Conservation (phyloP, 2,329 filamentous ascomycete species). For the Thermoascus crustaceus region DNA sequence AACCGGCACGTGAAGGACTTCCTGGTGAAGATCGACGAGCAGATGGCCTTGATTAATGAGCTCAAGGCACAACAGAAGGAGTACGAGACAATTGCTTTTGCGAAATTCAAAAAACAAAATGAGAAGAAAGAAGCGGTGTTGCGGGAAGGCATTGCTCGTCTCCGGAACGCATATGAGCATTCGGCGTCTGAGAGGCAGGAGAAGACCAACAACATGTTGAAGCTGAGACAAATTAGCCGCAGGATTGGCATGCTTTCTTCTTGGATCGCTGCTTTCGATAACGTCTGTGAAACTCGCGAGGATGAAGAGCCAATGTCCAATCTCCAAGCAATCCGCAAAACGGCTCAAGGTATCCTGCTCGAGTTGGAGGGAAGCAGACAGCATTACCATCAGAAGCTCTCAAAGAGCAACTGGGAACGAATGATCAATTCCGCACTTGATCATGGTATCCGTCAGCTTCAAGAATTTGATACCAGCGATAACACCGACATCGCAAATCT, state of each 20-base stretch:
- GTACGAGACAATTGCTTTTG: slow-evolving; percentile 69
- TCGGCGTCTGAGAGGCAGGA: slow-evolving; percentile 69
- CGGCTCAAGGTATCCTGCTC: slow-evolving; percentile 75
- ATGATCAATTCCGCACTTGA: slow-evolving; percentile 79
- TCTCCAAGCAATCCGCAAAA: slow-evolving; percentile 70
- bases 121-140: slow-evolving; percentile 72
- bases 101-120: slow-evolving; percentile 82
- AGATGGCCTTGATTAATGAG: slow-evolving; percentile 94
- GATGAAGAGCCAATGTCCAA: slow-evolving; percentile 59
- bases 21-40: slow-evolving; percentile 97
- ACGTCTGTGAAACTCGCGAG: slow-evolving; percentile 63
- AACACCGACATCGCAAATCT: slow-evolving; percentile 63
- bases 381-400: slow-evolving; percentile 77
- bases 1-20: slow-evolving; percentile 99
- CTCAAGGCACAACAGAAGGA: slow-evolving; percentile 89
- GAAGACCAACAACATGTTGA: slow-evolving; percentile 70
- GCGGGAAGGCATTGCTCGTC: slow-evolving; percentile 69
- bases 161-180: slow-evolving; percentile 78
- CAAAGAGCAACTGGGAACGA: slow-evolving; percentile 78
- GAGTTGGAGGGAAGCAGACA: slow-evolving; percentile 87
- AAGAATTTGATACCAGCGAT: slow-evolving; percentile 58
- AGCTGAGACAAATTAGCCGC: slow-evolving; percentile 71
- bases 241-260: slow-evolving; percentile 78
- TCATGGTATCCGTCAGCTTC: slow-evolving; percentile 72
- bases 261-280: slow-evolving; percentile 89